These are phyloP conservation scores for Diaporthe sp. DNA, from an alignment of 2,329 filamentous ascomycete genomes.

Conservation along the genomic window DNA sequence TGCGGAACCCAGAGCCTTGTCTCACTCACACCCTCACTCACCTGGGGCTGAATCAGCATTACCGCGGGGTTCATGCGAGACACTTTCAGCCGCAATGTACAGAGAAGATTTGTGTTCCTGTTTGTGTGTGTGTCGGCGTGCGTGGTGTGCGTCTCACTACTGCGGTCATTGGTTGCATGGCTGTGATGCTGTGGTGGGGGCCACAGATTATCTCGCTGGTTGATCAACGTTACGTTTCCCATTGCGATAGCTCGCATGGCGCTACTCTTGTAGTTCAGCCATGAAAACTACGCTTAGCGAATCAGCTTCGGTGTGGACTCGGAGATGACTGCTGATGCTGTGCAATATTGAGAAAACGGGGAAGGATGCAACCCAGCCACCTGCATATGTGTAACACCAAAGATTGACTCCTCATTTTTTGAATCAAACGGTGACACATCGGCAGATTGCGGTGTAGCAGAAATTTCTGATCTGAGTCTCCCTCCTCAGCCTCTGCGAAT, in stretches of 20 bases:
- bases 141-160: no score
- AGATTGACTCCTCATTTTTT: neutral
- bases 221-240: neutral
- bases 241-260: neutral
- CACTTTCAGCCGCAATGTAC: neutral
- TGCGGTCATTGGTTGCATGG: neutral
- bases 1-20: neutral
- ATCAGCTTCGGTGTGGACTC: neutral
- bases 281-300: neutral
- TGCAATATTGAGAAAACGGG: neutral
- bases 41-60: neutral
- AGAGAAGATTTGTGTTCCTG: neutral
- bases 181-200: neutral
- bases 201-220: neutral
- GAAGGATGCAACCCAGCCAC: neutral
- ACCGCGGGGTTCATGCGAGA: neutral
- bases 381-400: neutral
- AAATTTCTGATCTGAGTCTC: neutral
- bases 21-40: neutral
- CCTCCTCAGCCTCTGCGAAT: no score
- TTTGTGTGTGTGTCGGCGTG: neutral
- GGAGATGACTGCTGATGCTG: neutral
- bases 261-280: neutral
- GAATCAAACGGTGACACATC: neutral
- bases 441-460: neutral